Conservation (phyloP, 805 yeast genomes). For the Cyberlindnera maritima region DNA sequence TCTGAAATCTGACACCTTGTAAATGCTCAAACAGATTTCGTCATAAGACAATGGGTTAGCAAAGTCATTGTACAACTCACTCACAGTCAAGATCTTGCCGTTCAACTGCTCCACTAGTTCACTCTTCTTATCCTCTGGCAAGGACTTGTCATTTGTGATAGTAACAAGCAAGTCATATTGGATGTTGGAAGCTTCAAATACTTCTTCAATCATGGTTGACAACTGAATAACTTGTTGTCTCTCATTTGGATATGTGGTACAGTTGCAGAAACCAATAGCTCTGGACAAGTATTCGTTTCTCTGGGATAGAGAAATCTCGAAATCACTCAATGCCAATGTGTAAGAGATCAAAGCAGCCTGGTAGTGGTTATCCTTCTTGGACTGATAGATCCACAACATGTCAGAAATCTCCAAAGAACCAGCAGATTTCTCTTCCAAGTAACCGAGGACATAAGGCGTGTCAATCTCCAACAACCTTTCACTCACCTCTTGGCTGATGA, state of each 20-base stretch:
- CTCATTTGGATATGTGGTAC: slow-evolving; percentile 72
- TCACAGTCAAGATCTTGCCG: slow-evolving; percentile 62
- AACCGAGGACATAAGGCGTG: slow-evolving; percentile 77
- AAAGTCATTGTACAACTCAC: slow-evolving; percentile 79
- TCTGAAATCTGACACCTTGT: slow-evolving; percentile 81
- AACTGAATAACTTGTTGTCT: slow-evolving; percentile 75
- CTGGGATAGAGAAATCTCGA: slow-evolving; percentile 61
- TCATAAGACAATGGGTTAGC: slow-evolving; percentile 87
- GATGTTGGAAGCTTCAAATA: slow-evolving; percentile 80
- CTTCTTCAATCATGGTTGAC: slow-evolving; percentile 67
- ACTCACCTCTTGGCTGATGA: slow-evolving; percentile 70
- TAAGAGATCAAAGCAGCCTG: slow-evolving; percentile 84
- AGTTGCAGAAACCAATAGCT: slow-evolving; percentile 90
- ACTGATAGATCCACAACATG: slow-evolving; percentile 83
- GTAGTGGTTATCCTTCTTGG: slow-evolving; percentile 72
- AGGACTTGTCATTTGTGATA: slow-evolving; percentile 50
- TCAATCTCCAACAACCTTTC: slow-evolving; percentile 76
- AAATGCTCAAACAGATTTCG: slow-evolving; percentile 74
- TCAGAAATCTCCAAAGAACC: slow-evolving; percentile 73
- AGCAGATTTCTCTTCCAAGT: slow-evolving; percentile 63
- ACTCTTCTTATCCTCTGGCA: slow-evolving; percentile 45
- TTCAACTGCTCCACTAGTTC: slow-evolving; percentile 55
- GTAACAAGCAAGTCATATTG: slow-evolving; percentile 54
- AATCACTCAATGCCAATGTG: slow-evolving; percentile 69
- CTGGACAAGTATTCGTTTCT: slow-evolving; percentile 87